A percentile compares a stretch with the other conserved stretches of the same genome.
Evolutionary conservation across 768 basidiomycete genomes (phyloP).

Genomic region (Kwoniella pini): DNA sequence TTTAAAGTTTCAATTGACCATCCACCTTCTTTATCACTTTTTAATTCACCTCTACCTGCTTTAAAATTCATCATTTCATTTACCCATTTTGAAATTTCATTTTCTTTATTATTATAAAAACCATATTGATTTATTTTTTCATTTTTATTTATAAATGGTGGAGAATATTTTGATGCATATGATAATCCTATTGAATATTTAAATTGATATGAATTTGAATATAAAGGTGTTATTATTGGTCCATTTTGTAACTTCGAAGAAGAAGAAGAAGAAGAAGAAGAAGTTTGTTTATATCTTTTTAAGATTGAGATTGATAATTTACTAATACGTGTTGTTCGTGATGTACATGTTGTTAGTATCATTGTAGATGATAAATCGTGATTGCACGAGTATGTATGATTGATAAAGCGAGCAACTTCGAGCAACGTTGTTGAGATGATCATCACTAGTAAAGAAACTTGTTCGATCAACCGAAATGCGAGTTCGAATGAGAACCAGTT

Average conservation of each 20-base stretch:
- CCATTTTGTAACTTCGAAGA: background rate
- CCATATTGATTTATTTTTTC: constrained; percentile 27
- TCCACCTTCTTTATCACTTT: constrained; percentile 29
- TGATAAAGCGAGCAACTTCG: no score
- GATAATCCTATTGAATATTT: constrained; percentile 46
- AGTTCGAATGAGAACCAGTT: no score
- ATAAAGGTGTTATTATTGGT: constrained; percentile 13
- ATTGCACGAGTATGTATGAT: no score
- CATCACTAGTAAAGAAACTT: no score
- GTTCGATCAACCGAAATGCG: no score
- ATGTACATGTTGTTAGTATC: no score
- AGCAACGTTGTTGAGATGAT: no score
- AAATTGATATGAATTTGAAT: constrained; percentile 9
- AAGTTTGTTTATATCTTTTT: no score
- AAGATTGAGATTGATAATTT: no score
- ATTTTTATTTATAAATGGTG: constrained; percentile 43
- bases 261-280: no score
- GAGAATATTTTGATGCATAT: constrained; percentile 52
- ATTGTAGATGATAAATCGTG: no score
- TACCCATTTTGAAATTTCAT: constrained; percentile 46
- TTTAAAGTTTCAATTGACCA: constrained; percentile 30
- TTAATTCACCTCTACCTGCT: constrained; percentile 47
- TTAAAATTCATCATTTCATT: constrained; percentile 37
- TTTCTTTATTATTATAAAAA: constrained; percentile 21
- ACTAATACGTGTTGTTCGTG: no score